phyloP scores from a whole-genome alignment of 257 asterid species.

The Solanum ossicruentum region DNA sequence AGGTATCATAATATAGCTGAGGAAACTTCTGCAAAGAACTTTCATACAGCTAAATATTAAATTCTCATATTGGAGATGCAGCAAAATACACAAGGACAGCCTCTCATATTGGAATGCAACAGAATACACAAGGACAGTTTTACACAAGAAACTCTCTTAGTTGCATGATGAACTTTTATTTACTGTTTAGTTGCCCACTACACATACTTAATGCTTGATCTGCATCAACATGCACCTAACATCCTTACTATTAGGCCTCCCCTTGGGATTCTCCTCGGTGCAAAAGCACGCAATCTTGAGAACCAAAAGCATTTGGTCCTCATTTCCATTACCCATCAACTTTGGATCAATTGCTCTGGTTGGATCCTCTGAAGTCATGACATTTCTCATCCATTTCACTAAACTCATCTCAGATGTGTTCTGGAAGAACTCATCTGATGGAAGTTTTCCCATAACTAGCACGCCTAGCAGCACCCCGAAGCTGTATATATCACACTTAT shows the following conservation, averaged over 20 bases:
- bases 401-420: constrained; percentile 50
- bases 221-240: constrained; percentile 66
- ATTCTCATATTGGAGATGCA: not conserved
- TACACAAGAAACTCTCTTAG: not conserved
- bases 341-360: constrained; percentile 48
- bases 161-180: not conserved
- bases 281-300: constrained; percentile 87
- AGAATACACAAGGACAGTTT: not conserved
- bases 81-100: not conserved
- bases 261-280: constrained; percentile 64
- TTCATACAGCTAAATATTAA: not conserved
- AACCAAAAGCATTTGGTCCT: constrained; percentile 79
- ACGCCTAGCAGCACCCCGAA: constrained; percentile 62
- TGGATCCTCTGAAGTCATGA: constrained; percentile 68
- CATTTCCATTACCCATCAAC: constrained; percentile 50
- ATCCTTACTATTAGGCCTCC: constrained; percentile 75
- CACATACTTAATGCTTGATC: constrained; percentile 28
- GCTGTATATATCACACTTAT: constrained; percentile 77
- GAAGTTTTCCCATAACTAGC: constrained; percentile 59
- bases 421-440: constrained; percentile 71
- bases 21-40: not conserved
- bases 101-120: not conserved
- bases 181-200: not conserved
- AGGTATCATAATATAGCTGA: not conserved
- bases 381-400: constrained; percentile 85